These are phyloP conservation scores for Saprolegnia parasitica DNA, from an alignment of 352 stramenopile species.

Conservation along the genomic window DNA sequence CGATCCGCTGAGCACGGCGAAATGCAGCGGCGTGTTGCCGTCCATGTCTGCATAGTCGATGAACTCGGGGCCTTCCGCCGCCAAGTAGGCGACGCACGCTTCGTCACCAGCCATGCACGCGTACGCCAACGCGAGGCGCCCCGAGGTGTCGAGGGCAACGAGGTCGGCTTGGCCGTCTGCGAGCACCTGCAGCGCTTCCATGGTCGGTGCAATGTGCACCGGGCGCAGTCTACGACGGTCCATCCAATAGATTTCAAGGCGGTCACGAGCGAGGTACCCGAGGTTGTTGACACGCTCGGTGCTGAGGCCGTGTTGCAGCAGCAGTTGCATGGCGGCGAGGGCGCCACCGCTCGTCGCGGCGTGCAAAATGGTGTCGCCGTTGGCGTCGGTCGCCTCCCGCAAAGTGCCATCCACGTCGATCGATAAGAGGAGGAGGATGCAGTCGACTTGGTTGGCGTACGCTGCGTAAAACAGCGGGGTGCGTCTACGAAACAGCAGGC, in stretches of 20 bases:
- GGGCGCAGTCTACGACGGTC: constrained; percentile 18
- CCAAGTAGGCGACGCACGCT: constrained; percentile 50
- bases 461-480: constrained; percentile 71
- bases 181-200: constrained; percentile 37
- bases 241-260: not conserved
- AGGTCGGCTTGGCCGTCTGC: constrained; percentile 41
- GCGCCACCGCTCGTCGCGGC: constrained; percentile 44
- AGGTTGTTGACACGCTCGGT: constrained; percentile 44
- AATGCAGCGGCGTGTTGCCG: constrained; percentile 65
- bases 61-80: constrained; percentile 49
- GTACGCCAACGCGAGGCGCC: constrained; percentile 57
- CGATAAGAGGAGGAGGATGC: constrained; percentile 42
- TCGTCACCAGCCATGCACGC: constrained; percentile 51
- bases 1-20: constrained; percentile 46
- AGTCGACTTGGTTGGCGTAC: constrained; percentile 49
- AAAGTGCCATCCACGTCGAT: constrained; percentile 14
- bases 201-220: constrained; percentile 43
- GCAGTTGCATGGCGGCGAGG: constrained; percentile 32
- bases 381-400: constrained; percentile 34
- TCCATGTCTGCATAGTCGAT: constrained; percentile 58
- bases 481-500: too few species aligned
- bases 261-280: constrained; percentile 35
- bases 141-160: constrained; percentile 46
- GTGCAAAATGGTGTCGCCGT: constrained; percentile 59
- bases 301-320: constrained; percentile 43